Evolutionary conservation across 148 eudicot genomes (phyloP).

Genomic region (Vaccinium myrtillus): DNA sequence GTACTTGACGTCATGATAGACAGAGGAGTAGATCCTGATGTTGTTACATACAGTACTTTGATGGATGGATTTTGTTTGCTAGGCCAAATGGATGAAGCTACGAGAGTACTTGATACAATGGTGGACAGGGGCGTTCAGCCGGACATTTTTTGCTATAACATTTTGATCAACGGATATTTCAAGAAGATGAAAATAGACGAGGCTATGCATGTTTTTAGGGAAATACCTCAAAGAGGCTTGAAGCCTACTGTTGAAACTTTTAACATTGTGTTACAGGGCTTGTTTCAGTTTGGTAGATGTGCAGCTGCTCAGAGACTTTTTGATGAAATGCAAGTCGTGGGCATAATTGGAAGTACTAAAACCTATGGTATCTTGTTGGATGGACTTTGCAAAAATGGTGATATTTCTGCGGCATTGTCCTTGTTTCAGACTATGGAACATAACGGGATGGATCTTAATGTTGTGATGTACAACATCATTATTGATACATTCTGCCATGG

Average conservation of each 20-base stretch:
- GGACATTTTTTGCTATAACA: background rate
- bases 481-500: slow-evolving; percentile 1
- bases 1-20: background rate
- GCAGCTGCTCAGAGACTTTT: slow-evolving; percentile 3
- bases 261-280: background rate
- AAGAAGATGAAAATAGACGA: slow-evolving; percentile 11
- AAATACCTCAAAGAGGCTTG: background rate
- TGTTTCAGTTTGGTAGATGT: slow-evolving; percentile 11
- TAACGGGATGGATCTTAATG: background rate
- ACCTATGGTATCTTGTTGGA: background rate
- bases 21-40: background rate
- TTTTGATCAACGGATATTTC: background rate
- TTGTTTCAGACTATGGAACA: background rate
- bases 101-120: background rate
- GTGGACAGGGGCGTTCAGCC: background rate
- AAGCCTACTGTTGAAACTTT: background rate
- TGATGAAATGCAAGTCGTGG: slow-evolving; percentile 16
- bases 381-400: slow-evolving; percentile 6
- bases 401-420: background rate
- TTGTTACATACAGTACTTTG: background rate
- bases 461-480: slow-evolving; percentile 4
- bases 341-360: background rate
- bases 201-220: background rate
- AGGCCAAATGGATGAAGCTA: slow-evolving; percentile 1
- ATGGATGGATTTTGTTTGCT: background rate